Evolutionary conservation across 176 grass and related monocot genomes (phyloP).

Genomic region (Ampelocalamus luodianensis): DNA sequence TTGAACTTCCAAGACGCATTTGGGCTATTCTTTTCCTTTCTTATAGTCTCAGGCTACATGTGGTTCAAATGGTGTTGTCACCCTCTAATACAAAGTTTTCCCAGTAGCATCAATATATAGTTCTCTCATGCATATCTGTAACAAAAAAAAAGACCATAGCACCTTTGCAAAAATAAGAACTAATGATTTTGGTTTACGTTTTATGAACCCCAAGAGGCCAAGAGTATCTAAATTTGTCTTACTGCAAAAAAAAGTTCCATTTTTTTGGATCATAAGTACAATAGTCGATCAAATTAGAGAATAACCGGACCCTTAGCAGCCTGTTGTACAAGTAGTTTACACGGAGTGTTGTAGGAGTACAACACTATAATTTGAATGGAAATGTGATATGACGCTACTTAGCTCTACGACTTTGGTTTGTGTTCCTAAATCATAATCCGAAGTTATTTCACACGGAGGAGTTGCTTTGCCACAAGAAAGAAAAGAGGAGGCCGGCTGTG

Average conservation of each 20-base stretch:
- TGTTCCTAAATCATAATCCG: no score
- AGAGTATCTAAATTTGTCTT: not conserved
- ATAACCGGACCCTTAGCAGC: not conserved
- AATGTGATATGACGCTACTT: not conserved
- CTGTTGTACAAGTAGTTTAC: not conserved
- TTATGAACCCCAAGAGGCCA: not conserved
- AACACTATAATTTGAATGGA: not conserved
- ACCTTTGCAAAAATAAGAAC: not conserved
- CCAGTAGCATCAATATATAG: not conserved
- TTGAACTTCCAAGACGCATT: not conserved
- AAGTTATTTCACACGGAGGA: no score
- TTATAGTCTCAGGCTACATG: not conserved
- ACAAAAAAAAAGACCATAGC: not conserved
- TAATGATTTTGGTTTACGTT: not conserved
- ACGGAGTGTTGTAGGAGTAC: not conserved
- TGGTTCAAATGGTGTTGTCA: not conserved
- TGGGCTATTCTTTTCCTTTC: not conserved
- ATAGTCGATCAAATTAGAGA: not conserved
- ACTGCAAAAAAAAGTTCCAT: not conserved
- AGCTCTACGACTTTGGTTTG: no score
- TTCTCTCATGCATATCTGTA: not conserved
- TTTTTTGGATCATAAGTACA: not conserved
- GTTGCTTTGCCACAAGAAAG: no score
- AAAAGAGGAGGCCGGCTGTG: no score
- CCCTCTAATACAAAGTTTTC: not conserved